Percentiles rank a stretch among this genome's conserved stretches.
phyloP scores from a whole-genome alignment of 2,329 filamentous ascomycete genomes.

The Cladosporium sp. region DNA sequence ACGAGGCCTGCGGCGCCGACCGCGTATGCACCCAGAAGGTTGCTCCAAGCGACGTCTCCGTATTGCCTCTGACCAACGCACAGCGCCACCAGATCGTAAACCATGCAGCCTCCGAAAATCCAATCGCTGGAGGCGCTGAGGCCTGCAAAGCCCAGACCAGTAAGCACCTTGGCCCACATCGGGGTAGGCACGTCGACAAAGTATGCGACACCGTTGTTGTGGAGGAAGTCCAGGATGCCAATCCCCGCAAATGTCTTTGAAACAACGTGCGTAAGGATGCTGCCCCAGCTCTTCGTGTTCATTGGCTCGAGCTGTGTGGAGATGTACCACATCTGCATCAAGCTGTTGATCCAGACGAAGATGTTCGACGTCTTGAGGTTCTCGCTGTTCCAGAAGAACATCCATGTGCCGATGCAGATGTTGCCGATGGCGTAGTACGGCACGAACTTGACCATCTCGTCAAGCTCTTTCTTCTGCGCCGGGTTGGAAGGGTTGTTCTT shows the following conservation, averaged over 20 bases:
- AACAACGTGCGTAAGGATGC: slow-evolving; percentile 53
- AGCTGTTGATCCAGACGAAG: slow-evolving; percentile 52
- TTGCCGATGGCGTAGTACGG: slow-evolving; percentile 53
- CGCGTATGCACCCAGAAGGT: slow-evolving; percentile 46
- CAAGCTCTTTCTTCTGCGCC: slow-evolving; percentile 37
- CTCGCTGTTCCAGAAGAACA: slow-evolving; percentile 56
- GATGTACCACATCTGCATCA: slow-evolving; percentile 51
- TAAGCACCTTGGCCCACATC: slow-evolving; percentile 45
- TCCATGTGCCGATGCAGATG: slow-evolving; percentile 56
- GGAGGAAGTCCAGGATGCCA: slow-evolving; percentile 53
- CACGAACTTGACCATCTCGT: slow-evolving; percentile 48
- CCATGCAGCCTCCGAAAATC: slow-evolving; percentile 55
- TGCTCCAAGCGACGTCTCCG: slow-evolving; percentile 43
- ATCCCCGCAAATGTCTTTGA: slow-evolving; percentile 57
- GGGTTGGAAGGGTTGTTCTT: slow-evolving; percentile 39
- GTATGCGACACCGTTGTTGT: slow-evolving; percentile 53
- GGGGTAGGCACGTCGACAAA: slow-evolving; percentile 45
- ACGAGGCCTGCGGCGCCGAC: slow-evolving; percentile 49
- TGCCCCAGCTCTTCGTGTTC: slow-evolving; percentile 44
- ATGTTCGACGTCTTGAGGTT: slow-evolving; percentile 47
- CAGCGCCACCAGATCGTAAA: slow-evolving; percentile 52
- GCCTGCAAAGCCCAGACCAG: slow-evolving; percentile 49
- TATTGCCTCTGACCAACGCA: slow-evolving; percentile 49
- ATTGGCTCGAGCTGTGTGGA: slow-evolving; percentile 43
- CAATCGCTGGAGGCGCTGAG: slow-evolving; percentile 49